These are phyloP conservation scores for Wickerhamiella kazuoi DNA, from an alignment of 805 yeast genomes.

Conservation along the genomic window DNA sequence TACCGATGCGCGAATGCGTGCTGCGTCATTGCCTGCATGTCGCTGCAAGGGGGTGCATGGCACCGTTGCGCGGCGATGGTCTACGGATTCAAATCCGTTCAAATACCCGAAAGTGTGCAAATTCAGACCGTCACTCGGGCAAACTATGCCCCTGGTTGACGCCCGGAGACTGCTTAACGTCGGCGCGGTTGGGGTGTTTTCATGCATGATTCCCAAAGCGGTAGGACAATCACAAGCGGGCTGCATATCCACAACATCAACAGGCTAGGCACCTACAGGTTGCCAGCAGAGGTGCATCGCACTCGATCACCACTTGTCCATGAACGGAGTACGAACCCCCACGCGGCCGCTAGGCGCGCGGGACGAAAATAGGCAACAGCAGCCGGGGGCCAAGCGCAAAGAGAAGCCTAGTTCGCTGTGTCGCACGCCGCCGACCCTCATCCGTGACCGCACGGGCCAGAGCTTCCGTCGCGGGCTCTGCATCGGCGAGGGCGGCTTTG, in stretches of 20 bases:
- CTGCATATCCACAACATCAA: background rate
- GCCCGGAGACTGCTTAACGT: too few species aligned
- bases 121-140: too few species aligned
- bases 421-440: slow-evolving; percentile 90
- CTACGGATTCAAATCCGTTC: too few species aligned
- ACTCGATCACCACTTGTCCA: background rate
- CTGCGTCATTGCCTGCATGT: too few species aligned
- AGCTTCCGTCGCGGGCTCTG: slow-evolving; percentile 82
- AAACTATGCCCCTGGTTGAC: too few species aligned
- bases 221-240: background rate
- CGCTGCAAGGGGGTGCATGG: too few species aligned
- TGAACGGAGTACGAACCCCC: slow-evolving; percentile 5
- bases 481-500: slow-evolving; percentile 97
- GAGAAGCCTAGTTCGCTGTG: slow-evolving; percentile 82
- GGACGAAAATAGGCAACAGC: slow-evolving; percentile 4
- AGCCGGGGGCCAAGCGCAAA: slow-evolving; percentile 38
- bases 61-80: too few species aligned
- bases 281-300: background rate
- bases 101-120: too few species aligned
- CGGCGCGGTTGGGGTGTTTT: too few species aligned
- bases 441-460: slow-evolving; percentile 69
- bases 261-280: background rate
- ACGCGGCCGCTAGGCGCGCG: slow-evolving; percentile 3
- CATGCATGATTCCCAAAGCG: background rate
- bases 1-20: too few species aligned